A percentile compares a stretch with the other conserved stretches of the same genome.
Evolutionary conservation across 768 basidiomycete species (phyloP).

Genomic region (Mycena albidolilacea): DNA sequence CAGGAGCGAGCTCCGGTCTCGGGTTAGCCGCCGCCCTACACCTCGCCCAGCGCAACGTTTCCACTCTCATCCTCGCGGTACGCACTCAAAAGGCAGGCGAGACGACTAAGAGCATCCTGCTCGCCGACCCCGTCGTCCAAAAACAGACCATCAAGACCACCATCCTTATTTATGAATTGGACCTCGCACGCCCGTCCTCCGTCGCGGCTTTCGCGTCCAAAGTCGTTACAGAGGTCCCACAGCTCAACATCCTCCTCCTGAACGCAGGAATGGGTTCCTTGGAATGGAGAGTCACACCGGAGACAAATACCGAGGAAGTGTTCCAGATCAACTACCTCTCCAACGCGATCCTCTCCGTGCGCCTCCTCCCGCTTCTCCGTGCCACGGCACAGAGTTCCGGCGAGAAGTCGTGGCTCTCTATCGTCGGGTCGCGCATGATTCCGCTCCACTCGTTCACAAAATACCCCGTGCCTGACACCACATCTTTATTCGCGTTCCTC

Average conservation of each 20-base stretch:
- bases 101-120: slow-evolving; percentile 28
- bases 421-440: slow-evolving; percentile 35
- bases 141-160: slow-evolving; percentile 20
- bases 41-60: slow-evolving; percentile 34
- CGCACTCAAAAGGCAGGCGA: slow-evolving; percentile 34
- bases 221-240: slow-evolving; percentile 27
- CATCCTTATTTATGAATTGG: slow-evolving; percentile 40
- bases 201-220: slow-evolving; percentile 36
- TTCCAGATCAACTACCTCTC: slow-evolving; percentile 43
- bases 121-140: slow-evolving; percentile 37
- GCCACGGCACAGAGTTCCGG: slow-evolving; percentile 23
- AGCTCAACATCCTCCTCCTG: slow-evolving; percentile 40
- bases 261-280: slow-evolving; percentile 41
- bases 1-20: slow-evolving; percentile 40
- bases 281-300: slow-evolving; percentile 30
- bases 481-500: slow-evolving; percentile 30
- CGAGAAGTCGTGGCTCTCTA: slow-evolving; percentile 28
- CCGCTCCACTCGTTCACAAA: slow-evolving; percentile 7
- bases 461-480: slow-evolving; percentile 35
- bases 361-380: slow-evolving; percentile 42
- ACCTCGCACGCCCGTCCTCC: slow-evolving; percentile 40
- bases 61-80: slow-evolving; percentile 41
- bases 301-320: slow-evolving; percentile 33
- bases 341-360: slow-evolving; percentile 38
- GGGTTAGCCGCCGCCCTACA: slow-evolving; percentile 38